Conservation (phyloP, 768 basidiomycete genomes). For the Asterophora lycoperdoides region DNA sequence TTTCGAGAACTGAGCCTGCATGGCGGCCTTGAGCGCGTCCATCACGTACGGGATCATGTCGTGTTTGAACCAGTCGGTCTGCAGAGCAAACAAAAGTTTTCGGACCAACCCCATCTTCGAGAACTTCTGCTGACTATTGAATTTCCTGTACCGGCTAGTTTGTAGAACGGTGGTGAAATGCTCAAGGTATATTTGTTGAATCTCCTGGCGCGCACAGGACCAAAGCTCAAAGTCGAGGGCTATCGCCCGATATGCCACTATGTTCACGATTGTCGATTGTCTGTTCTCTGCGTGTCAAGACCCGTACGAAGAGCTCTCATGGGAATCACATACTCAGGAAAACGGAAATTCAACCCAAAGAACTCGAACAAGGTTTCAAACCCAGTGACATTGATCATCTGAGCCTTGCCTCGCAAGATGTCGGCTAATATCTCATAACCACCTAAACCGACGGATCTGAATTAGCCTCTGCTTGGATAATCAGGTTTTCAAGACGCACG, state of each 20-base stretch:
- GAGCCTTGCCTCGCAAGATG: slow-evolving; percentile 66
- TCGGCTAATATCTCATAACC: slow-evolving; percentile 85
- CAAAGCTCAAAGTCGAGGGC: slow-evolving; percentile 91
- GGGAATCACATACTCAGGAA: slow-evolving; percentile 59
- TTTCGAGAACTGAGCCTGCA: slow-evolving; percentile 63
- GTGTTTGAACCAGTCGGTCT: slow-evolving; percentile 69
- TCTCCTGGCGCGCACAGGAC: slow-evolving; percentile 64
- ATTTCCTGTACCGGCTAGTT: slow-evolving; percentile 67
- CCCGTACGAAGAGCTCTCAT: background rate
- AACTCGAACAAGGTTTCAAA: slow-evolving; percentile 86
- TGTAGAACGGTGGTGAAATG: slow-evolving; percentile 76
- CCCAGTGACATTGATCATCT: slow-evolving; percentile 71
- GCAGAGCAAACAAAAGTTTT: slow-evolving; percentile 76
- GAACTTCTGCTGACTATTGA: slow-evolving; percentile 74
- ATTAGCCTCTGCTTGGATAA: background rate
- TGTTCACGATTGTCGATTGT: slow-evolving; percentile 77
- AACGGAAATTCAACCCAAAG: slow-evolving; percentile 77
- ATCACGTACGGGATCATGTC: slow-evolving; percentile 49
- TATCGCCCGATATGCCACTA: slow-evolving; percentile 75
- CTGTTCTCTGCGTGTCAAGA: slow-evolving; percentile 32
- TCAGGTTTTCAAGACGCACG: slow-evolving; percentile 46
- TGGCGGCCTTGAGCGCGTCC: slow-evolving; percentile 56
- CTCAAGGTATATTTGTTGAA: slow-evolving; percentile 76
- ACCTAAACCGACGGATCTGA: slow-evolving; percentile 35
- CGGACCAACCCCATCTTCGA: slow-evolving; percentile 68